Base-by-base conservation (phyloP, 805 yeast species). In the Debaryomyces castellii region DNA sequence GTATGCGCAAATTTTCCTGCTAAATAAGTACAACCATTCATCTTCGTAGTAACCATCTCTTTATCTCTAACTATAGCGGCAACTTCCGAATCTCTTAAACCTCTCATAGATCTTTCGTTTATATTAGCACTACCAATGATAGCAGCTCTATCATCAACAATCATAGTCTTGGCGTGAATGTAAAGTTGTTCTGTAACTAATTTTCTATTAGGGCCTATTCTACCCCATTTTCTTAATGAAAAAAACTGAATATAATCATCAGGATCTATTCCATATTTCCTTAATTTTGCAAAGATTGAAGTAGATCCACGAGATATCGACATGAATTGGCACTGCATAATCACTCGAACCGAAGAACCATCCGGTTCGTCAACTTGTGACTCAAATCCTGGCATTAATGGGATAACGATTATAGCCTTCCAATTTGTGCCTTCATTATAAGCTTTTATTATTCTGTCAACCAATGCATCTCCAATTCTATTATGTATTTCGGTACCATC, bases 91-190 rank as follows among this genome's bases (percentile, higher is more conserved):
- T 94, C 99, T 62, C 99, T 77, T 17, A 76, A 74, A 12, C 99
- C 99, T 55, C 94, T 76, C 89, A 91, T 91, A 0, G 98, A 92
- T 57, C 99, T 78, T 63, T 94, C 99, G 60, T 94, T 94, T 49
- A 94, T 89, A 59, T 94, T 94, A 0, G 99, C 99, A 58, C 97
- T 89, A 2, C 99, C 99, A 58, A 94, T 91, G 37, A 94, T 86
- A 4, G 96, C 97, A 39, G 85, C 80, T 40, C 96, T 76, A 59
- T 94, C 99, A 67, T 94, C 99, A 9, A 86, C 97, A 55, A 94
- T 77, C 82, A 94, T 77, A 7, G 85, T 79, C 62, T 94, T 94
- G 0, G 96, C 96, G 64, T 94, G 99, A 28, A 94, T 86, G 60
- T 94, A 94, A 37, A 94, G 74, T 60, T 91, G 97, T 57, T 94